A percentile compares a stretch with the other conserved stretches of the same genome.
Conservation (phyloP, 768 basidiomycete species). For the Suillus luteus region DNA sequence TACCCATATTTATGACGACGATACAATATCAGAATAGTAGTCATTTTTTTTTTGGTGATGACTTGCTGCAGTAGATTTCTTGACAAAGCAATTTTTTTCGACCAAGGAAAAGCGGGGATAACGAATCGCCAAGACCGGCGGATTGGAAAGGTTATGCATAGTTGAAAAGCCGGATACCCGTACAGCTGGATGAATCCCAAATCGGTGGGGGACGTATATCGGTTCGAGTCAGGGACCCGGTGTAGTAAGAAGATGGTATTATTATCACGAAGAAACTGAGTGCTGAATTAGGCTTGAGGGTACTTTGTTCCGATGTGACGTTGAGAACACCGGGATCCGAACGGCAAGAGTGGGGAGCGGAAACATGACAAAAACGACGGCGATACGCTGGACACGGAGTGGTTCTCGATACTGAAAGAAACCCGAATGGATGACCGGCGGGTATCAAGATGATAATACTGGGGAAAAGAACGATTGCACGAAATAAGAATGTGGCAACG, state of each 20-base stretch:
- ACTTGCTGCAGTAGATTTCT: not conserved
- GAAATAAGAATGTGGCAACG: not conserved
- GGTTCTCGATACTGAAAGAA: not conserved
- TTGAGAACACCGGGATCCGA: not conserved
- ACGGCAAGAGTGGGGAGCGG: not conserved
- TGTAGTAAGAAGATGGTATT: not conserved
- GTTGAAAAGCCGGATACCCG: conserved; percentile 1
- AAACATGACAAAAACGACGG: not conserved
- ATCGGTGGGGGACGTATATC: not conserved
- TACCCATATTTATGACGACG: conserved; percentile 1
- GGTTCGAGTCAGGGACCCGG: not conserved
- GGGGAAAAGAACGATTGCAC: not conserved
- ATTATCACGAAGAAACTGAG: not conserved
- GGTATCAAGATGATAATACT: not conserved
- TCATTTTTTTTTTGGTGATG: not conserved
- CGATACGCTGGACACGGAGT: not conserved
- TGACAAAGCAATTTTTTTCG: not conserved
- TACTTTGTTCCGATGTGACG: not conserved
- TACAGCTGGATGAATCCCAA: not conserved
- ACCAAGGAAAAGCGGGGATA: not conserved
- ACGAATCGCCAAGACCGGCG: not conserved
- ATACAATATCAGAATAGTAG: not conserved
- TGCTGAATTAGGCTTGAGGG: not conserved
- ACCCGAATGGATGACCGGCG: not conserved
- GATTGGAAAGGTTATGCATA: not conserved